phyloP scores from a whole-genome alignment of 805 yeast genomes.

The Ogataea minuta region DNA sequence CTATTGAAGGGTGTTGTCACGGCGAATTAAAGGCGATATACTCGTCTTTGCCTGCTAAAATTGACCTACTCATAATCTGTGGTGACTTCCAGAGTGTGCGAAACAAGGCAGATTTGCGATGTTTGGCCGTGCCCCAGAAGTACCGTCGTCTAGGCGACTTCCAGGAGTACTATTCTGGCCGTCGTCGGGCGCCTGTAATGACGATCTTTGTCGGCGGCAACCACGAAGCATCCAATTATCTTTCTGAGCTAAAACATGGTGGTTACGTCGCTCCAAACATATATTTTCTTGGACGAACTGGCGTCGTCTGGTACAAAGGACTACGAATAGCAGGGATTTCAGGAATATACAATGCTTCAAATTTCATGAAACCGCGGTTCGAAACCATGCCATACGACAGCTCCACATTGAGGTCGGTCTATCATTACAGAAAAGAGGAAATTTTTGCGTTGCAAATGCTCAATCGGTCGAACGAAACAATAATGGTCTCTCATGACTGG shows the following conservation, averaged over 20 bases:
- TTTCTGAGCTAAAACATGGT: slow-evolving; percentile 72
- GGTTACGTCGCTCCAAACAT: slow-evolving; percentile 93
- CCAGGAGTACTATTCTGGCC: slow-evolving; percentile 63
- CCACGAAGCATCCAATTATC: slow-evolving; percentile 83
- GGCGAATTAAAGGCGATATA: slow-evolving; percentile 71
- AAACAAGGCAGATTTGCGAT: slow-evolving; percentile 56
- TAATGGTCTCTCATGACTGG: slow-evolving; percentile 90
- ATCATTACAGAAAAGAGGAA: slow-evolving; percentile 71
- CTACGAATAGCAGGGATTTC: slow-evolving; percentile 76
- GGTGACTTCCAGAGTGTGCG: slow-evolving; percentile 92
- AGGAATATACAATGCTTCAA: slow-evolving; percentile 69
- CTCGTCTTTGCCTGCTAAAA: slow-evolving; percentile 26
- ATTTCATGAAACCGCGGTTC: slow-evolving; percentile 41
- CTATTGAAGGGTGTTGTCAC: slow-evolving; percentile 89
- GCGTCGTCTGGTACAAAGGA: slow-evolving; percentile 73
- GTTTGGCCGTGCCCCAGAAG: slow-evolving; percentile 77
- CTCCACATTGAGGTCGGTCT: slow-evolving; percentile 52
- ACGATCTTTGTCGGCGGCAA: slow-evolving; percentile 93
- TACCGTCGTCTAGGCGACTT: slow-evolving; percentile 79
- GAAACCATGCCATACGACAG: slow-evolving; percentile 50
- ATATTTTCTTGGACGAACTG: slow-evolving; percentile 78
- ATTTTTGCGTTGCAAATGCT: slow-evolving; percentile 53
- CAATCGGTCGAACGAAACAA: slow-evolving; percentile 37
- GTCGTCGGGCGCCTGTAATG: slow-evolving; percentile 61
- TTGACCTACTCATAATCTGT: slow-evolving; percentile 70